Base-by-base conservation (phyloP, 495 filamentous ascomycete species). In the Aspergillus affinis region DNA sequence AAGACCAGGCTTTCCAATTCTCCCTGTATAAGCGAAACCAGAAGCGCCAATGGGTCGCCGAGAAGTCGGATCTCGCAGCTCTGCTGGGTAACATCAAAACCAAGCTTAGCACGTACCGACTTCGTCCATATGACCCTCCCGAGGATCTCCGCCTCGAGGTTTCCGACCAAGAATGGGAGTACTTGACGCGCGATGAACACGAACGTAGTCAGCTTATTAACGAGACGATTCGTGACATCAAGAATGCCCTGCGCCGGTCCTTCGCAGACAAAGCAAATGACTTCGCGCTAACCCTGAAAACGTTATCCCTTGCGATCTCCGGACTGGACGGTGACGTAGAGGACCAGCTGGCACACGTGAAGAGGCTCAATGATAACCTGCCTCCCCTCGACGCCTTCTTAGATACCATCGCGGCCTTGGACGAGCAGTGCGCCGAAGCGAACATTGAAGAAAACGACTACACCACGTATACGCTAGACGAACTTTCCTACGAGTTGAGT, bases 381-480 rank as follows among this genome's bases (percentile, higher is more conserved):
- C 84, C 90, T 2, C 94, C 94, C 0, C 83, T 98, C 2, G 92
- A 97, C 65, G 83, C 89, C 41, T 97, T 91, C 74, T 84, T 98
- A 20, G 83, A 89, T 58, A 88, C 88, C 59, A 93, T 98, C 64
- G 88, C 84, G 4, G 86, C 83, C 12, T 79, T 97, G 27, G 92
- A 95, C 65, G 82, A 84, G 64, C 91, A 96, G 74, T 98, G 95
- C 70, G 85, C 86, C 47, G 93, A 98, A 78, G 94, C 94, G 48
- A 98, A 98, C 72, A 96, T 97, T 49, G 94, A 98, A 73, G 94
- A 98, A 70, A 98, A 98, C 72, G 94, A 98, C 74, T 97, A 93
- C 75, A 98, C 94, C 6, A 97, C 93, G 3, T 97, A 97, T 76
- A 95, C 92, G 12, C 91, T 97, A 67, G 94, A 98, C 70, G 94